Evolutionary conservation across 495 filamentous ascomycete genomes (phyloP), one percentile per base, ranked within the genome.

Genomic region (Aspergillus campestris): DNA sequence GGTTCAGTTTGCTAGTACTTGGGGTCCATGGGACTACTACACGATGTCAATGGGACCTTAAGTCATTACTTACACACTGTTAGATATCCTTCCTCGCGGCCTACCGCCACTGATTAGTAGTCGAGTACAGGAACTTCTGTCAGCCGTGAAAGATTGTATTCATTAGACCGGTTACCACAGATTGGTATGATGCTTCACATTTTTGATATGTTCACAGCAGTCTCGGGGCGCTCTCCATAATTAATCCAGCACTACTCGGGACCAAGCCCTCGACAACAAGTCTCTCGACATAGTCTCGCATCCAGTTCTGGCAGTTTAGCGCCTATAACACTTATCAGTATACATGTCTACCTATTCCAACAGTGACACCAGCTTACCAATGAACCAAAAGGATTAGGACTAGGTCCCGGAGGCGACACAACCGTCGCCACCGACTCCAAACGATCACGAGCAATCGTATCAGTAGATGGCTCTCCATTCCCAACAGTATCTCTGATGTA

Each of bases 11-110:
- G 42, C 50, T 40, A 50, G 39, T 27, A 60, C 55, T 45, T 60
- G 54, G 57, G 55, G 58, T 50, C 41, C 60, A 7, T 60, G 57
- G 57, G 57, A 60, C 43, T 63, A 57, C 52, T 63, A 63, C 36
- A 62, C 48, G 1, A 36, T 30, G 42, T 34, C 51, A 10, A 59
- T 62, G 56, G 59, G 55, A 31, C 58, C 55, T 46, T 58, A 31
- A 52, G 30, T 43, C n/a, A 18, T 11, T 33, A 41, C 38, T 11
- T 33, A 41, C 38, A 9, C 38, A 41, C 14, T 38, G n/a, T 3
- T 38, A 3, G 10, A 11, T 12, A 6, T 18, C 18, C 8, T 18
- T 8, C 8, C 8, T 0, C 36, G n/a, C 36, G n/a, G 14, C 36
- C 18, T n/a, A 6, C 3, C 8, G 14, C 10, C 18, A 3, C 8